A percentile compares a stretch with the other conserved stretches of the same genome.
Evolutionary conservation across 2,329 filamentous ascomycete genomes (phyloP).

Genomic region (Colletotrichum sojae): DNA sequence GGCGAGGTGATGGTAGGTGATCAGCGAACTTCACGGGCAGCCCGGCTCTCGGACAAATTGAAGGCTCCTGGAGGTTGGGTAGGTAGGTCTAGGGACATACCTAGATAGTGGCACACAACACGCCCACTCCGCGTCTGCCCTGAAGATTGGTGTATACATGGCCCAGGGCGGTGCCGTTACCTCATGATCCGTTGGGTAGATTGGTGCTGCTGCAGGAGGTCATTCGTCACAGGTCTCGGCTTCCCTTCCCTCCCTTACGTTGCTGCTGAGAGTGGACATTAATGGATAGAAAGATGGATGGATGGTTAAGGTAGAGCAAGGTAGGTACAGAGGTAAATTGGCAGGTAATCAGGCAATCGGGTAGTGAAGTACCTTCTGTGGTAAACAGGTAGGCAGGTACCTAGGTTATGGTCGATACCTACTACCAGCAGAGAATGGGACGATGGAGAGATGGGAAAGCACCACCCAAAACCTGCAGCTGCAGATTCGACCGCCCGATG

Average conservation of each 20-base stretch:
- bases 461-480: conserved; percentile 39
- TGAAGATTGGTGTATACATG: too few species aligned
- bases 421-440: background rate
- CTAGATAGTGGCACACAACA: too few species aligned
- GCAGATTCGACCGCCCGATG: conserved; percentile 34
- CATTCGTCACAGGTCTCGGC: conserved; percentile 30
- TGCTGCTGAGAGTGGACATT: too few species aligned
- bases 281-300: too few species aligned
- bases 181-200: conserved; percentile 29
- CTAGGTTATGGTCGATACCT: background rate
- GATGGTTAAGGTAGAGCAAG: too few species aligned
- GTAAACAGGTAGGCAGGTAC: background rate
- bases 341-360: background rate
- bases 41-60: too few species aligned
- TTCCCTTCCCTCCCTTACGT: too few species aligned
- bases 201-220: conserved; percentile 32
- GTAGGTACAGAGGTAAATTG: background rate
- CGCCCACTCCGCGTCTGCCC: too few species aligned
- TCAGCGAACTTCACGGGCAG: too few species aligned
- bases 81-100: too few species aligned
- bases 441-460: conserved; percentile 2
- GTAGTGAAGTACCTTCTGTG: background rate
- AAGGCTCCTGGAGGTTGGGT: too few species aligned
- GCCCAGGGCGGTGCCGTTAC: conserved; percentile 10
- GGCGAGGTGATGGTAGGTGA: too few species aligned